Evolutionary conservation across 495 filamentous ascomycete species (phyloP).

Genomic region (Echria macrotheca): DNA sequence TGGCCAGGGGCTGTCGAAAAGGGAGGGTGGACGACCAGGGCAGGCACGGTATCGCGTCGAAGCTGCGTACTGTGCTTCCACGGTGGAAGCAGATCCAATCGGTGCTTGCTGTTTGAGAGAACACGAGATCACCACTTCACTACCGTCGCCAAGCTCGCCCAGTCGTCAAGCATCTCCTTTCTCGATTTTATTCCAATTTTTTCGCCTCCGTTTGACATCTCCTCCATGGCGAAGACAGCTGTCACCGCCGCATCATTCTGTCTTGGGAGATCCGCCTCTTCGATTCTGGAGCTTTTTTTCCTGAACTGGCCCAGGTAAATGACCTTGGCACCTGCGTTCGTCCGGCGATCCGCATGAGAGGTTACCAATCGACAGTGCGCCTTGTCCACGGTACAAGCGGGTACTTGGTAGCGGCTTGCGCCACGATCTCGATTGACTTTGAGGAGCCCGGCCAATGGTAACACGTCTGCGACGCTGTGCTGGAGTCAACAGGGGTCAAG

Average conservation of each 20-base stretch:
- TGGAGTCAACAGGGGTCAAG: slow-evolving; percentile 1
- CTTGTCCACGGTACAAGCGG: neutral
- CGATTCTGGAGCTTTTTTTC: neutral
- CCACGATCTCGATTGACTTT: slow-evolving; percentile 18
- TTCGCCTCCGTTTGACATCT: no score
- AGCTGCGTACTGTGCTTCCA: slow-evolving; percentile 4
- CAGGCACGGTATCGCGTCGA: neutral
- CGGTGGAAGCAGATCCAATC: neutral
- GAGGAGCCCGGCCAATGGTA: slow-evolving; percentile 13
- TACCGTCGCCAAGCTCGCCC: neutral
- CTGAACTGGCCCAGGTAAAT: neutral
- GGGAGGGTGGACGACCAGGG: slow-evolving; percentile 12
- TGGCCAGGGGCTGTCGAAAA: slow-evolving; percentile 18
- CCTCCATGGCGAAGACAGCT: no score
- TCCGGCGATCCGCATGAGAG: neutral
- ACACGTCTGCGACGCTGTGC: neutral
- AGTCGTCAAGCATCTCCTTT: neutral
- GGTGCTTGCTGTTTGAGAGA: slow-evolving; percentile 6
- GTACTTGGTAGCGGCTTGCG: slow-evolving; percentile 12
- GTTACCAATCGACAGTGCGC: neutral
- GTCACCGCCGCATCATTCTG: no score
- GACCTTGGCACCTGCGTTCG: slow-evolving; percentile 12
- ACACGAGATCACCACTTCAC: slow-evolving; percentile 4
- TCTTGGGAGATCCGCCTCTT: neutral
- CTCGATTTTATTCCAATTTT: neutral